phyloP scores from a whole-genome alignment of 1,284 basidiomycete genomes.

The Tilletia indica region DNA sequence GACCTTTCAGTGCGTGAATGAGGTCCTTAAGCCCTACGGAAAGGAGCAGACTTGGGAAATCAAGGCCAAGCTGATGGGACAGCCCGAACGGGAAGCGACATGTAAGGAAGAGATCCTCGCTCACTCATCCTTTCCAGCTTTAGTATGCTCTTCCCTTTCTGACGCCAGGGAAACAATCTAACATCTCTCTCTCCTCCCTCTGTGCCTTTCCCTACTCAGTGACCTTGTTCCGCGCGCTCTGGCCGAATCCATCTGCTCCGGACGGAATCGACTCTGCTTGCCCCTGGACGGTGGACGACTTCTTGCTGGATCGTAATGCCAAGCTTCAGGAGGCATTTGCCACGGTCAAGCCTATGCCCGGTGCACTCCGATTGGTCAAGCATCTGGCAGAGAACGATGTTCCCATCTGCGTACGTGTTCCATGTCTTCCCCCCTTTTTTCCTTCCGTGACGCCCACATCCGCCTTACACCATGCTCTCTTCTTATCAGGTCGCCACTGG shows the following conservation, averaged over 20 bases:
- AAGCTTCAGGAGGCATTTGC: conserved; percentile 47
- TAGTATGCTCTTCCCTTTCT: not conserved
- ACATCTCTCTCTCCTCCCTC: not conserved
- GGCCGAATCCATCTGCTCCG: conserved; percentile 38
- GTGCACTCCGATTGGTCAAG: conserved; percentile 48
- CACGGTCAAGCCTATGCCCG: conserved; percentile 51
- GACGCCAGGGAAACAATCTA: not conserved
- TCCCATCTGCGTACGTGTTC: conserved; percentile 45
- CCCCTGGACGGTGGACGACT: conserved; percentile 51
- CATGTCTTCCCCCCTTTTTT: not conserved
- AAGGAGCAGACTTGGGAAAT: conserved; percentile 56
- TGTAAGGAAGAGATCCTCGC: conserved; percentile 20
- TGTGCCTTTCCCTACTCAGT: conserved; percentile 9
- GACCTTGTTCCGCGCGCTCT: conserved; percentile 46
- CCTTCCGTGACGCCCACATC: not conserved
- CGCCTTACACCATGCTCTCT: not conserved
- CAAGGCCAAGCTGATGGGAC: conserved; percentile 55
- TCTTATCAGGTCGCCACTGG: conserved; percentile 45
- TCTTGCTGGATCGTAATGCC: conserved; percentile 47
- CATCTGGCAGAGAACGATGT: conserved; percentile 49
- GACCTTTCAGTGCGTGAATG: conserved; percentile 46
- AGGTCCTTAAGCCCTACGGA: conserved; percentile 51
- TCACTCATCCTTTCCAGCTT: not conserved
- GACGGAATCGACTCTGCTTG: conserved; percentile 36
- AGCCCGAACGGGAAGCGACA: conserved; percentile 52